A percentile compares a stretch with the other conserved stretches of the same genome.
Conservation (phyloP, 2,329 filamentous ascomycete species). For the Lanzia echinophila region DNA sequence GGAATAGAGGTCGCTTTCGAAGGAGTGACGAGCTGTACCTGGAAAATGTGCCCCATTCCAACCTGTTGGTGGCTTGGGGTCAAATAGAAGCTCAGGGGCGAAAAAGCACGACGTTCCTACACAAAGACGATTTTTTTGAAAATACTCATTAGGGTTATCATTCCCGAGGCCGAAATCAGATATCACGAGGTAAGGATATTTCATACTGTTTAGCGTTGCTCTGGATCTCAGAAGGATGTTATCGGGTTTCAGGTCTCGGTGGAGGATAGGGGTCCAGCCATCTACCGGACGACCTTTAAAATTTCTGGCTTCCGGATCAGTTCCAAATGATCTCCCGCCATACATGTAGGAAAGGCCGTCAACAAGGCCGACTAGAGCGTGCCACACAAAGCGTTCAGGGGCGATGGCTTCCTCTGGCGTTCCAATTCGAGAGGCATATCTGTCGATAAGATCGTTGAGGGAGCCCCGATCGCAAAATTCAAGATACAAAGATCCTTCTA, state of each 20-base stretch:
- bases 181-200: conserved; percentile 25
- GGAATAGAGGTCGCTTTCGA: conserved; percentile 23
- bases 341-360: conserved; percentile 26
- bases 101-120: conserved; percentile 15
- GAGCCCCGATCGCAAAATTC: conserved; percentile 28
- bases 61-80: conserved; percentile 1
- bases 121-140: neutral
- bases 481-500: conserved; percentile 21
- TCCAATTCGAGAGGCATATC: conserved; percentile 11
- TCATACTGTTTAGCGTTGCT: conserved; percentile 14
- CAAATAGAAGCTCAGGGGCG: conserved; percentile 22
- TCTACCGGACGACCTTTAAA: neutral
- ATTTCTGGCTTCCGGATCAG: conserved; percentile 1
- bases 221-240: conserved; percentile 26
- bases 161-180: conserved; percentile 27
- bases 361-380: conserved; percentile 22
- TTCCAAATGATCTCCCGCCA: conserved; percentile 12
- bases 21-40: conserved; percentile 10
- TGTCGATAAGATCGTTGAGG: conserved; percentile 18
- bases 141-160: conserved; percentile 12
- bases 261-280: conserved; percentile 23
- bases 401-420: conserved; percentile 5
- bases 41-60: neutral
- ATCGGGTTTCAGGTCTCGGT: conserved; percentile 28
- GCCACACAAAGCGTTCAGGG: conserved; percentile 26